A percentile compares a stretch with the other conserved stretches of the same genome.
These are phyloP conservation scores for Globisporangium viniferum DNA, from an alignment of 352 stramenopile species.

Conservation along the genomic window DNA sequence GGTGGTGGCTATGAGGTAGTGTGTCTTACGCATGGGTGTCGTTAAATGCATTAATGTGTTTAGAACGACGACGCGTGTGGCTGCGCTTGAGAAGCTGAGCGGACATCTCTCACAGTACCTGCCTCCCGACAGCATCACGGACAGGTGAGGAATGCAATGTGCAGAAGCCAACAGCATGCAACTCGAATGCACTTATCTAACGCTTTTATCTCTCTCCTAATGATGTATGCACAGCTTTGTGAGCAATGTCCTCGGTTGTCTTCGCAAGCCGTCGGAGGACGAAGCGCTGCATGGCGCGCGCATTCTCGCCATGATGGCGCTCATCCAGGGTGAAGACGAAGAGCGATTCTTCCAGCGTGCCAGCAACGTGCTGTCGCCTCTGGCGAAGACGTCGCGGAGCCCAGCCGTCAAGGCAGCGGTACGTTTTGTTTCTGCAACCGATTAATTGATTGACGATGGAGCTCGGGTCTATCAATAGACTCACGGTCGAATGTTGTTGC, in stretches of 20 bases:
- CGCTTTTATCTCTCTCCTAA: too few species aligned
- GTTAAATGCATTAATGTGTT: neutral
- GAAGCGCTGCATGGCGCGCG: constrained; percentile 65
- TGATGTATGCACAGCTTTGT: constrained; percentile 45
- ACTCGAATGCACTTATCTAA: neutral
- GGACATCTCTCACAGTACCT: constrained; percentile 66
- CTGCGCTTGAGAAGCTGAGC: constrained; percentile 65
- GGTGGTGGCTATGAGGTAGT: neutral
- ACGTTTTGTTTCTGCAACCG: constrained; percentile 10
- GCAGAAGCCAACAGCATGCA: neutral
- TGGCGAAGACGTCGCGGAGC: constrained; percentile 64
- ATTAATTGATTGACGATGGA: neutral
- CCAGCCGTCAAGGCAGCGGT: constrained; percentile 66
- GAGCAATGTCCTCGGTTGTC: constrained; percentile 57
- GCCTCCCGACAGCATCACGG: constrained; percentile 56
- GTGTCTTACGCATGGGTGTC: neutral
- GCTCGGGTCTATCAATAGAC: neutral
- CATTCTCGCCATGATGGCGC: constrained; percentile 67
- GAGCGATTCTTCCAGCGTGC: constrained; percentile 75
- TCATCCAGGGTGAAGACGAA: constrained; percentile 73
- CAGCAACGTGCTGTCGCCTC: constrained; percentile 65
- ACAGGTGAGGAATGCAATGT: constrained; percentile 41
- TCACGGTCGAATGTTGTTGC: constrained; percentile 2
- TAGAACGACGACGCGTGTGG: constrained; percentile 71
- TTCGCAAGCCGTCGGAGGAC: constrained; percentile 67